Conservation (phyloP, 2,329 filamentous ascomycete species). For the Sclerotinia subarctica region DNA sequence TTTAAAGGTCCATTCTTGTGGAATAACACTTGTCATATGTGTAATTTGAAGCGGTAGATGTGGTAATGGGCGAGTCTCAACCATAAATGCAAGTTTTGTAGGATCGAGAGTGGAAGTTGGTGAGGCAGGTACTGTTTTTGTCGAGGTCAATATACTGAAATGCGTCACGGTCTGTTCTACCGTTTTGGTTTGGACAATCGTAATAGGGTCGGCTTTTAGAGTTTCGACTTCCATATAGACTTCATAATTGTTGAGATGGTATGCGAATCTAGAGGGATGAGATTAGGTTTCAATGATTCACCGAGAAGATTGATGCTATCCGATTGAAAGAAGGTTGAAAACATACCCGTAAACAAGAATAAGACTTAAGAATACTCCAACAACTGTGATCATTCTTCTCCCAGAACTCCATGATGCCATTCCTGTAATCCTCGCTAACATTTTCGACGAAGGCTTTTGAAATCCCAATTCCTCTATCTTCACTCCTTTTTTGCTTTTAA, state of each 20-base stretch:
- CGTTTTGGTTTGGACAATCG: conserved; percentile 1
- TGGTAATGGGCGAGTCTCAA: conserved; percentile 51
- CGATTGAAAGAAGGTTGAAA: neutral
- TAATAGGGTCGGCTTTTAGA: neutral
- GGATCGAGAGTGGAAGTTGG: conserved; percentile 33
- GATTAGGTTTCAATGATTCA: neutral
- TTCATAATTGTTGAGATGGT: conserved; percentile 5
- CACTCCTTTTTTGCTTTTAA: neutral
- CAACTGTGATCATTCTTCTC: neutral
- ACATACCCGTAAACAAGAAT: conserved; percentile 12
- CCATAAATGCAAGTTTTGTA: conserved; percentile 49
- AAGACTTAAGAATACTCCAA: conserved; percentile 7
- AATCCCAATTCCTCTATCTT: neutral
- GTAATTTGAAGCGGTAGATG: conserved; percentile 52
- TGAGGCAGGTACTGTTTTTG: conserved; percentile 17
- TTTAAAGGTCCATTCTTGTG: conserved; percentile 55
- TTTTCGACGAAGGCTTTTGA: neutral
- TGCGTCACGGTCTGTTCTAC: conserved; percentile 5
- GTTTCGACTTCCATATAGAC: neutral
- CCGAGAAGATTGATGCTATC: no score
- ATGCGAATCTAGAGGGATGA: neutral
- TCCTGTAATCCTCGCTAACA: neutral
- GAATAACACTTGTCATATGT: conserved; percentile 55
- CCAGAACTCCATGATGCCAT: neutral
- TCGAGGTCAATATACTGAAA: neutral